Percentiles rank a stretch among this genome's conserved stretches.
These are phyloP conservation scores for Floccularia luteovirens DNA, from an alignment of 768 basidiomycete genomes.

Conservation along the genomic window DNA sequence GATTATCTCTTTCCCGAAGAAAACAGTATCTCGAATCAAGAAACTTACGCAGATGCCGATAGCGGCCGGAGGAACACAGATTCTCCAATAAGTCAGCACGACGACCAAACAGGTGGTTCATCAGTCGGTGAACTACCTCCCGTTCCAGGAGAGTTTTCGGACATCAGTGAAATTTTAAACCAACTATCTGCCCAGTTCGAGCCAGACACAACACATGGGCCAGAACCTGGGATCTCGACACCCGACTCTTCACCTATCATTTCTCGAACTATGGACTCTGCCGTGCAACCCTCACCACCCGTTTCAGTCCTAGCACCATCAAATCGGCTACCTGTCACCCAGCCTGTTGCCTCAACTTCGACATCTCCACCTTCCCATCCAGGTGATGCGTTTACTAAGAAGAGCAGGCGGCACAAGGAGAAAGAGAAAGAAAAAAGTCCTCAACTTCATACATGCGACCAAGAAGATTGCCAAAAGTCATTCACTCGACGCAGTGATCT, in stretches of 20 bases:
- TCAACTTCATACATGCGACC: slow-evolving; percentile 58
- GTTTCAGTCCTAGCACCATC: slow-evolving; percentile 27
- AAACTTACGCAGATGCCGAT: slow-evolving; percentile 22
- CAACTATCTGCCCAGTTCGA: slow-evolving; percentile 70
- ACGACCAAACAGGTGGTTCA: slow-evolving; percentile 19
- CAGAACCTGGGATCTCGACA: slow-evolving; percentile 30
- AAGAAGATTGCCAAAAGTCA: slow-evolving; percentile 68
- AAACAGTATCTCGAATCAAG: slow-evolving; percentile 36
- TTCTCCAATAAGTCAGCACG: slow-evolving; percentile 25
- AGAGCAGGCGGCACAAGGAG: slow-evolving; percentile 9
- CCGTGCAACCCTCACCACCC: slow-evolving; percentile 13
- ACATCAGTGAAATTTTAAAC: slow-evolving; percentile 71
- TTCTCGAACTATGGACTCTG: slow-evolving; percentile 25
- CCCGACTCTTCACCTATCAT: slow-evolving; percentile 43
- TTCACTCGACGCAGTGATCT: slow-evolving; percentile 84
- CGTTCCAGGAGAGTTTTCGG: slow-evolving; percentile 54
- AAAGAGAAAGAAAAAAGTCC: slow-evolving; percentile 38
- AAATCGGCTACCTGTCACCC: slow-evolving; percentile 25
- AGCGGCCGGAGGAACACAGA: slow-evolving; percentile 18
- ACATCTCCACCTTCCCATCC: slow-evolving; percentile 18
- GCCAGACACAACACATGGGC: slow-evolving; percentile 37
- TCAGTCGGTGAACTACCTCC: slow-evolving; percentile 36
- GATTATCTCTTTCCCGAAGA: slow-evolving; percentile 49
- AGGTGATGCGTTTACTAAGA: slow-evolving; percentile 7
- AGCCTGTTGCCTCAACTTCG: slow-evolving; percentile 45